Percentiles rank a stretch among this genome's conserved stretches.
These are phyloP conservation scores for Entomortierella chlamydospora DNA, from an alignment of 192 early-diverging fungal species.

Conservation along the genomic window DNA sequence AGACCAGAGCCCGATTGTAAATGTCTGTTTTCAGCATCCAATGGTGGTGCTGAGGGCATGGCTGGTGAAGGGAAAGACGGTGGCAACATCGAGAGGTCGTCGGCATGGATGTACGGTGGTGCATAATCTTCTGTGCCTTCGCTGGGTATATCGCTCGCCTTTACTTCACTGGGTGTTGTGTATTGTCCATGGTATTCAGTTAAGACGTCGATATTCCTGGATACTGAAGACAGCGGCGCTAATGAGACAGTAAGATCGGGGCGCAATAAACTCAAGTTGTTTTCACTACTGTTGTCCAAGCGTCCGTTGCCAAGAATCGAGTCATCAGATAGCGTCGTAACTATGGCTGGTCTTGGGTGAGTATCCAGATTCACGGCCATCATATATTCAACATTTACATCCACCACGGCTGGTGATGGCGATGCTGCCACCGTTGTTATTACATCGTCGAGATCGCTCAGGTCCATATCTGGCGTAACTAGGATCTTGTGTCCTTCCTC, in stretches of 20 bases:
- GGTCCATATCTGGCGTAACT: constrained; percentile 6
- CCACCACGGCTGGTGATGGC: neutral
- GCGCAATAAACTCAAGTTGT: too few relatives aligned
- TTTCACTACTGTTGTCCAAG: too few relatives aligned
- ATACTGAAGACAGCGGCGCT: neutral
- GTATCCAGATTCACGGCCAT: neutral
- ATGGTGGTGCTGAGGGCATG: neutral
- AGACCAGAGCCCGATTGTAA: neutral
- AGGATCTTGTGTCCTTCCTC: neutral
- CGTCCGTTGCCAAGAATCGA: too few relatives aligned
- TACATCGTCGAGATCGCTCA: neutral
- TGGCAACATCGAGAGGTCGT: neutral
- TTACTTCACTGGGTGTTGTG: too few relatives aligned
- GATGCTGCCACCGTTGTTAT: neutral
- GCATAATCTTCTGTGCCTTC: neutral
- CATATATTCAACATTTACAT: neutral
- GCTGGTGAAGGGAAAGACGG: neutral
- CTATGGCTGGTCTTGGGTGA: neutral
- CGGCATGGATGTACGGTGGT: neutral
- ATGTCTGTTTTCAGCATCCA: neutral
- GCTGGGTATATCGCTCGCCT: neutral
- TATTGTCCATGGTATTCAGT: too few relatives aligned
- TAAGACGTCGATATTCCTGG: neutral
- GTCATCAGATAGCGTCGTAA: neutral
- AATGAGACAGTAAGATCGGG: neutral